A percentile compares a stretch with the other conserved stretches of the same genome.
Evolutionary conservation across 2,329 filamentous ascomycete species (phyloP).

Genomic region (Colletotrichum sp.): DNA sequence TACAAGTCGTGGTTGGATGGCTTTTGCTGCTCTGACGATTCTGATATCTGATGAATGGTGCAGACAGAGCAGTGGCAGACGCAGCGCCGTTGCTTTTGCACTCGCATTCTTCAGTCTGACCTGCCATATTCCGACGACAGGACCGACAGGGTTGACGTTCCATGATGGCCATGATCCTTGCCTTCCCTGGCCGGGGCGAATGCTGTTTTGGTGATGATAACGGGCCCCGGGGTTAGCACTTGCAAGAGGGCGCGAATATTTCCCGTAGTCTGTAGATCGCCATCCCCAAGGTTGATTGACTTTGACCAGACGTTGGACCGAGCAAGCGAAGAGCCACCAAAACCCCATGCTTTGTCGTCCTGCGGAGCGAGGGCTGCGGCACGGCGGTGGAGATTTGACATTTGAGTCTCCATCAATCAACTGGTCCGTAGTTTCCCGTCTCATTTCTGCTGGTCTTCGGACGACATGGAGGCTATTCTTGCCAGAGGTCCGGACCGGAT

Average conservation of each 20-base stretch:
- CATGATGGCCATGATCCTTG: slow-evolving; percentile 20
- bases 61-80: slow-evolving; percentile 6
- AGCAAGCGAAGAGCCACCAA: slow-evolving; percentile 13
- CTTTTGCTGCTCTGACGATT: slow-evolving; percentile 5
- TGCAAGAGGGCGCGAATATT: slow-evolving; percentile 16
- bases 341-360: slow-evolving; percentile 11
- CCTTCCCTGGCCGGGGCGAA: slow-evolving; percentile 16
- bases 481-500: slow-evolving; percentile 9
- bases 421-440: slow-evolving; percentile 3
- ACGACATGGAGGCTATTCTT: not conserved
- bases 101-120: slow-evolving; percentile 21
- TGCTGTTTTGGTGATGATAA: slow-evolving; percentile 20
- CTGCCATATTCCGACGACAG: slow-evolving; percentile 20
- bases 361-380: slow-evolving; percentile 12
- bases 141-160: slow-evolving; percentile 22
- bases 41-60: slow-evolving; percentile 21
- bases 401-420: slow-evolving; percentile 19
- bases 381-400: slow-evolving; percentile 11
- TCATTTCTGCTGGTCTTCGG: slow-evolving; percentile 10
- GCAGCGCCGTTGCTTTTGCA: slow-evolving; percentile 13
- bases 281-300: slow-evolving; percentile 10
- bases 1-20: not conserved
- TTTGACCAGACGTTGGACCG: slow-evolving; percentile 6
- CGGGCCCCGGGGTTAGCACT: slow-evolving; percentile 12
- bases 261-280: slow-evolving; percentile 19